Percentiles rank a stretch among this genome's conserved stretches.
Conservation (phyloP, 2,329 filamentous ascomycete genomes). For the Cryphonectria nitschkei region DNA sequence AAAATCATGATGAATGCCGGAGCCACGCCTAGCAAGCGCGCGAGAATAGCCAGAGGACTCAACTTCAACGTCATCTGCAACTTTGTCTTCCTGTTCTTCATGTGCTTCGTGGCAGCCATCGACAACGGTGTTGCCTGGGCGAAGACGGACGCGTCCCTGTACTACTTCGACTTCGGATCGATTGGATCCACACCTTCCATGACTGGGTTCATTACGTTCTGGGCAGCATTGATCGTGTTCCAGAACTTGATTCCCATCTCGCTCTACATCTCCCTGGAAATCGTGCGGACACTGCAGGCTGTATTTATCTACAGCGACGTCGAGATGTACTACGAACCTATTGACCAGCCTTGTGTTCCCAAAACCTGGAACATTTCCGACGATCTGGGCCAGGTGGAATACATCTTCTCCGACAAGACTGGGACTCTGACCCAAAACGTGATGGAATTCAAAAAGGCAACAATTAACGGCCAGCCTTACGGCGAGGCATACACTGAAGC, state of each 20-base stretch:
- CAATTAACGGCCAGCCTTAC: constrained; percentile 93
- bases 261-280: constrained; percentile 95
- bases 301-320: constrained; percentile 97
- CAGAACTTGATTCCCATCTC: constrained; percentile 99
- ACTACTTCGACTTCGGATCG: constrained; percentile 84
- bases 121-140: constrained; percentile 84
- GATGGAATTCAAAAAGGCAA: constrained; percentile 99
- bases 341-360: constrained; percentile 93
- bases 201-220: constrained; percentile 95
- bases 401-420: constrained; percentile 97
- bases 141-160: constrained; percentile 71
- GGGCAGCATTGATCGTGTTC: constrained; percentile 91
- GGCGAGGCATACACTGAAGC: constrained; percentile 98
- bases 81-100: constrained; percentile 83
- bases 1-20: constrained; percentile 99
- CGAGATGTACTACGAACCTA: constrained; percentile 94
- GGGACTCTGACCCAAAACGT: constrained; percentile 90
- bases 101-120: constrained; percentile 86
- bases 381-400: constrained; percentile 96
- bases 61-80: constrained; percentile 99
- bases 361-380: constrained; percentile 99
- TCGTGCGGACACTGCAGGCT: constrained; percentile 89
- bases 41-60: constrained; percentile 87
- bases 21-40: constrained; percentile 90
- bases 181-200: constrained; percentile 75